phyloP scores from a whole-genome alignment of 257 asterid genomes.

The Solanum pimpinellifolium region DNA sequence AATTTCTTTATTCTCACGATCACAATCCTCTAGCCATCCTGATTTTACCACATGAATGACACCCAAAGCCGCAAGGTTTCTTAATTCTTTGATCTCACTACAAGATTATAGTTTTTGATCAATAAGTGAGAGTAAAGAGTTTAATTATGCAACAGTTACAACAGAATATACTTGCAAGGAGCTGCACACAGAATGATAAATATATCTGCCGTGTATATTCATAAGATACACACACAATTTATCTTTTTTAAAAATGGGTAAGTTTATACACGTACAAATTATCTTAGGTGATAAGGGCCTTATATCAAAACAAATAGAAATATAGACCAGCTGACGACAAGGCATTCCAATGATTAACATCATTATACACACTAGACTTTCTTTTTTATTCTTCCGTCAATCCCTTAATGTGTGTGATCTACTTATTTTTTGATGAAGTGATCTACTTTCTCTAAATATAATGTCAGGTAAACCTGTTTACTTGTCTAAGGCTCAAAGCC shows the following conservation, averaged over 20 bases:
- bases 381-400: not conserved
- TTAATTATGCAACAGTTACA: not conserved
- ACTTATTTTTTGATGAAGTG: not conserved
- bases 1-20: constrained; percentile 56
- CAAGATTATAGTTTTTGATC: constrained; percentile 12
- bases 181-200: not conserved
- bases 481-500: not conserved
- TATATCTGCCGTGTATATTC: not conserved
- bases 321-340: not conserved
- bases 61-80: constrained; percentile 76
- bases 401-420: not conserved
- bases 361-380: not conserved
- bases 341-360: not conserved
- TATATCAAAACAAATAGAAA: not conserved
- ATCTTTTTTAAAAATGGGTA: not conserved
- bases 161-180: not conserved
- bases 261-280: not conserved
- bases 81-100: constrained; percentile 78
- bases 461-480: not conserved
- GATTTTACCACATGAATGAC: constrained; percentile 61
- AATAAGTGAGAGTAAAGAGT: not conserved
- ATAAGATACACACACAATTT: not conserved
- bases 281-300: not conserved
- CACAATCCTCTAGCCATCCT: constrained; percentile 89
- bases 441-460: not conserved